Evolutionary conservation across 805 yeast genomes (phyloP), one percentile per base, ranked within the genome.

Genomic region (Wickerhamomyces strasburgensis): DNA sequence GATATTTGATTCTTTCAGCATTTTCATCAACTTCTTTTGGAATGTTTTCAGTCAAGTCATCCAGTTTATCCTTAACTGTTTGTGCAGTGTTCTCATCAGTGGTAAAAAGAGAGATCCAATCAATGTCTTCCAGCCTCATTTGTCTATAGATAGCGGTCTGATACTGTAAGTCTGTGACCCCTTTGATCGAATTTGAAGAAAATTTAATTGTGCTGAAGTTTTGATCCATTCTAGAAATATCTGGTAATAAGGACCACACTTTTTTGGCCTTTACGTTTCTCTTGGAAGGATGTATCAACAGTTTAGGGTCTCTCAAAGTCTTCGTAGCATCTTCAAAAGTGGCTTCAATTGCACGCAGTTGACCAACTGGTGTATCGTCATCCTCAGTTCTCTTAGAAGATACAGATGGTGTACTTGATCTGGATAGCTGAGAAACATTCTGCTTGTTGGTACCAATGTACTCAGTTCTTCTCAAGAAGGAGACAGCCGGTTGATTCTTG

Each of bases 381-480:
- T 50, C 49, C 11, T 11, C 14, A 13, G 29, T 27, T 18, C 27
- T 8, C 14, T 34, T 34, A 6, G 18, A 17, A 10, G 25, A n/a
- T n/a, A n/a, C 26, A 15, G 37, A 11, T 15, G 51, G 44, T 1
- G 48, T 44, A 5, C 35, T 36, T 10, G 49, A 43, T 37, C 49
- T 44, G 5, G 53, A 40, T 14, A 27, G 39, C 19, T 28, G 45
- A 4, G 19, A 16, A 4, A 16, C 16, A 4, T 36, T 34, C 19
- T 23, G 14, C 26, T 39, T 39, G 2, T 14, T 35, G 14, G 51
- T 43, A 2, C 47, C 51, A 25, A 87, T 83, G 58, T 90, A 90
- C 57, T 93, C 98, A 0, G 98, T 90, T 65, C 98, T 79, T 65
- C 97, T 80, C 57, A 90, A 70, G 62, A 90, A 89, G n/a, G 85